Conservation (phyloP, 495 filamentous ascomycete genomes). For the Hypoxylon fuscum region DNA sequence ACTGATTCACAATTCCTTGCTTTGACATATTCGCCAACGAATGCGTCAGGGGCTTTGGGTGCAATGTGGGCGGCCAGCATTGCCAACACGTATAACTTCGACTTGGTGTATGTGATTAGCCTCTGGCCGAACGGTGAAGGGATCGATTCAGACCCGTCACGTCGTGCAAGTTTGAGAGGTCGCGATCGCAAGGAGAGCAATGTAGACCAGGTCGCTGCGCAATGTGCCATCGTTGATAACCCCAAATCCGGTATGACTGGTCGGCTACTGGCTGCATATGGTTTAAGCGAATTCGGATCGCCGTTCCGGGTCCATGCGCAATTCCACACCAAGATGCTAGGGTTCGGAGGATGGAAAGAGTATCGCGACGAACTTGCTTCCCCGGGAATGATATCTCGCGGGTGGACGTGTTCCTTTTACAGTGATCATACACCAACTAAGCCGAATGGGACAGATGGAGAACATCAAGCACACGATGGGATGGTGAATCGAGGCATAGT, state of each 20-base stretch:
- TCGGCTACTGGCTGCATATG: constrained; percentile 53
- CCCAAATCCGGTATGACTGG: constrained; percentile 40
- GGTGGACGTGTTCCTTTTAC: constrained; percentile 54
- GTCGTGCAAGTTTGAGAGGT: not conserved
- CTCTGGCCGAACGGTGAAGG: constrained; percentile 48
- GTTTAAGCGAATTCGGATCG: constrained; percentile 44
- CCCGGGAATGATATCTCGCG: constrained; percentile 37
- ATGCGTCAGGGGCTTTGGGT: constrained; percentile 19
- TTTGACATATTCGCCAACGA: constrained; percentile 21
- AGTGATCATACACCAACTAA: constrained; percentile 31
- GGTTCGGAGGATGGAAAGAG: constrained; percentile 51
- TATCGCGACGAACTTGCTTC: constrained; percentile 51
- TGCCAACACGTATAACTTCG: constrained; percentile 50
- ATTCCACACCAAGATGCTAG: constrained; percentile 50
- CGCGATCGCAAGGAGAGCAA: not conserved
- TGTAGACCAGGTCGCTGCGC: not conserved
- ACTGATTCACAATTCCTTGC: constrained; percentile 32
- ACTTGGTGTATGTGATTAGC: constrained; percentile 56
- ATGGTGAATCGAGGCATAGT: constrained; percentile 48
- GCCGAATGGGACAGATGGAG: not conserved
- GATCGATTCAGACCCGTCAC: constrained; percentile 1
- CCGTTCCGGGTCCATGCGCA: constrained; percentile 52
- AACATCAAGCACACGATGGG: not conserved
- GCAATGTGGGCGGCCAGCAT: constrained; percentile 55
- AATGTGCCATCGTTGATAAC: constrained; percentile 5